Percentiles rank a stretch among this genome's conserved stretches.
Evolutionary conservation across 1,139 yeast species (phyloP).

Genomic region (Barnettozyma hawaiiensis): DNA sequence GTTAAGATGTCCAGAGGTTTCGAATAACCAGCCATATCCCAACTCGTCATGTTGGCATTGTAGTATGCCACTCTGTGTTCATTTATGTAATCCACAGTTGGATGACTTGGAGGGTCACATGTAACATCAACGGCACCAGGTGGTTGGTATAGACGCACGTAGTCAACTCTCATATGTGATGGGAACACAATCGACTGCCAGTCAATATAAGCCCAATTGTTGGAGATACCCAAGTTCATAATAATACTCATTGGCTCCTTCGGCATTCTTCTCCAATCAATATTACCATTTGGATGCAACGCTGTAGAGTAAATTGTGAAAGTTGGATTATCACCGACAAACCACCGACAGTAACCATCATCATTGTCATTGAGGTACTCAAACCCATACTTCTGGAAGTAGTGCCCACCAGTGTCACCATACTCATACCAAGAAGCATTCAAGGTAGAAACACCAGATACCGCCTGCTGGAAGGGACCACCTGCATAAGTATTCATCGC

Average conservation of each 20-base stretch:
- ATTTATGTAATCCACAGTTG: constrained; percentile 69
- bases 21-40: constrained; percentile 71
- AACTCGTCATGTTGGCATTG: constrained; percentile 58
- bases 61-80: constrained; percentile 56
- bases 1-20: constrained; percentile 53
- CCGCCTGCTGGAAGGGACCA: constrained; percentile 82
- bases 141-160: constrained; percentile 78
- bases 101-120: constrained; percentile 72
- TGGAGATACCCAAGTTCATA: constrained; percentile 73
- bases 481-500: constrained; percentile 75
- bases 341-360: constrained; percentile 78
- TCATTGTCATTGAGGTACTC: constrained; percentile 66
- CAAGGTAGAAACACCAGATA: constrained; percentile 66
- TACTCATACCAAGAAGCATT: constrained; percentile 72
- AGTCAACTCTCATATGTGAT: constrained; percentile 59
- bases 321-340: constrained; percentile 64
- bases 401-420: constrained; percentile 39
- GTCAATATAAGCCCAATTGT: constrained; percentile 78
- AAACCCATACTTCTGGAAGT: constrained; percentile 68
- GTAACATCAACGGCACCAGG: constrained; percentile 43
- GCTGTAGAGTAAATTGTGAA: constrained; percentile 57
- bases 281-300: constrained; percentile 76
- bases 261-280: constrained; percentile 67
- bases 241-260: constrained; percentile 85
- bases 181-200: constrained; percentile 73